Conservation (phyloP, 371 early-diverging fungal species). For the Apophysomyces ossiformis region DNA sequence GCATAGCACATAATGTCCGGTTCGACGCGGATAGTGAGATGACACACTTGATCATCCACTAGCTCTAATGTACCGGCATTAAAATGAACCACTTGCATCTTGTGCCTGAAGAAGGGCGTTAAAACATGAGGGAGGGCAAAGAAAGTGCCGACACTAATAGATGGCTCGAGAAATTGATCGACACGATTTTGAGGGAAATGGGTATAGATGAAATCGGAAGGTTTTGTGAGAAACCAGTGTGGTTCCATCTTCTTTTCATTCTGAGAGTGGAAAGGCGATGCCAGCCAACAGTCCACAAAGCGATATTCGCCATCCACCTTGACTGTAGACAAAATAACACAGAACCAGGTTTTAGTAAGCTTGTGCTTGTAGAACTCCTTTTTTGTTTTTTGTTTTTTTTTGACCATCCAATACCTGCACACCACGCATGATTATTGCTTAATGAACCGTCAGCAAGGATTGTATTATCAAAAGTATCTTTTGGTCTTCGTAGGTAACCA, state of each 20-base stretch:
- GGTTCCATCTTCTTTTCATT: constrained; percentile 37
- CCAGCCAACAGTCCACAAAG: constrained; percentile 66
- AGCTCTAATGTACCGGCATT: constrained; percentile 14
- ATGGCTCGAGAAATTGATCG: constrained; percentile 42
- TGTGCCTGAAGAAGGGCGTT: constrained; percentile 39
- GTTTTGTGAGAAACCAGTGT: constrained; percentile 51
- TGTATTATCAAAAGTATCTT: constrained; percentile 34
- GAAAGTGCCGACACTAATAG: constrained; percentile 31
- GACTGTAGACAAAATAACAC: constrained; percentile 27
- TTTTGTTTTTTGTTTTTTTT: constrained; percentile 8
- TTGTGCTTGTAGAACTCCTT: neutral
- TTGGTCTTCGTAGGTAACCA: constrained; percentile 56
- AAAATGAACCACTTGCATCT: constrained; percentile 30
- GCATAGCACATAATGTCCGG: constrained; percentile 38
- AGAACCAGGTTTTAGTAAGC: neutral
- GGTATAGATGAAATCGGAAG: constrained; percentile 45
- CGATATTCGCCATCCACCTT: constrained; percentile 66
- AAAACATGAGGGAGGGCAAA: constrained; percentile 45
- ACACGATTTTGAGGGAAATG: constrained; percentile 39
- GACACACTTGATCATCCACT: constrained; percentile 24
- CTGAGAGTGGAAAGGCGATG: constrained; percentile 47
- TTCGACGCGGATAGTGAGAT: constrained; percentile 27
- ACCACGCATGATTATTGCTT: constrained; percentile 65
- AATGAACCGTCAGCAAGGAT: constrained; percentile 29
- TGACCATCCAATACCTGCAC: constrained; percentile 36